phyloP scores from a whole-genome alignment of 352 stramenopile genomes.

The Phytophthora aleatoria region DNA sequence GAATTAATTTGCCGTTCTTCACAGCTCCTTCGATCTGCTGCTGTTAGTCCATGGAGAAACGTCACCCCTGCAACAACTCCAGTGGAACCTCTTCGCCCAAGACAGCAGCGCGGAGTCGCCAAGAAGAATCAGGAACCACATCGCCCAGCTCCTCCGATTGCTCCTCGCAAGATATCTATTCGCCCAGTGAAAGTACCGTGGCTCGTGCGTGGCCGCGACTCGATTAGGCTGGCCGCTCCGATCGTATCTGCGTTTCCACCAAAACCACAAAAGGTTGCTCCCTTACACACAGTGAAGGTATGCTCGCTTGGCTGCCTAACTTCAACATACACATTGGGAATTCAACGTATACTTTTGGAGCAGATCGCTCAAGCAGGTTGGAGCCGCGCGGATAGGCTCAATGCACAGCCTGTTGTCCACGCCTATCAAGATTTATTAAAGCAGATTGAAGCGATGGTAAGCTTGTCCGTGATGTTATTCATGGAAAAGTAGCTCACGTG shows the following conservation, averaged over 20 bases:
- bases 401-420: constrained; percentile 47
- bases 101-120: constrained; percentile 3
- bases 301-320: not conserved
- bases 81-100: constrained; percentile 16
- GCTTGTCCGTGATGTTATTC: not conserved
- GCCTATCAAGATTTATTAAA: constrained; percentile 61
- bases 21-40: constrained; percentile 15
- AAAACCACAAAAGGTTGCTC: constrained; percentile 6
- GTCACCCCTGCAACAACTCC: constrained; percentile 25
- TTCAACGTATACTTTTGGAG: not conserved
- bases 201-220: constrained; percentile 2
- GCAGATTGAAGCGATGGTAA: constrained; percentile 56
- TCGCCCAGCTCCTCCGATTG: constrained; percentile 12
- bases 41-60: constrained; percentile 31
- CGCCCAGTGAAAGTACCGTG: constrained; percentile 31
- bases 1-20: not conserved
- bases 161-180: constrained; percentile 28
- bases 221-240: constrained; percentile 4
- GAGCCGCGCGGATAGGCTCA: constrained; percentile 23
- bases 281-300: constrained; percentile 23
- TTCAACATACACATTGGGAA: not conserved
- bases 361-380: constrained; percentile 27
- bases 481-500: not conserved
- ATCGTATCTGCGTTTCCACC: constrained; percentile 5
- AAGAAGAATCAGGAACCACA: constrained; percentile 9